A percentile compares a stretch with the other conserved stretches of the same genome.
Evolutionary conservation across 441 rosid genomes (phyloP).

Genomic region (Macaranga tanarius): DNA sequence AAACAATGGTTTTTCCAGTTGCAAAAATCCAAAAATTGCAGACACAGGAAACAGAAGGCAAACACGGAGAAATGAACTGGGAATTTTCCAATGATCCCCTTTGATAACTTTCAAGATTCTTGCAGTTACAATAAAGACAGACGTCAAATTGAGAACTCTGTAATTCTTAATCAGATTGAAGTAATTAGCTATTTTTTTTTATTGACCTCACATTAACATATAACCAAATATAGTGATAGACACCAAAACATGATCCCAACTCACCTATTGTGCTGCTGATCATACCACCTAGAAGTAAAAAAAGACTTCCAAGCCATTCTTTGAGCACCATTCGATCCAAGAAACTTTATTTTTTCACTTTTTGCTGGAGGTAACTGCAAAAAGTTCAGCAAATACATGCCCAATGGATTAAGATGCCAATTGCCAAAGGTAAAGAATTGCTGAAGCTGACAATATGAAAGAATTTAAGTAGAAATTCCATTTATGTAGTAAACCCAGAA

Average conservation of each 20-base stretch:
- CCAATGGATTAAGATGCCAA: constrained; percentile 7
- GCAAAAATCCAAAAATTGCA: neutral
- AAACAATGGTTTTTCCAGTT: neutral
- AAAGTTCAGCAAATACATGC: constrained; percentile 21
- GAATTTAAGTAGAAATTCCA: neutral
- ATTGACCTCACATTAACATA: neutral
- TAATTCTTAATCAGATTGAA: neutral
- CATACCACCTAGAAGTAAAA: constrained; percentile 44
- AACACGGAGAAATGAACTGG: neutral
- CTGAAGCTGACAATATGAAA: neutral
- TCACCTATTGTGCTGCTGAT: constrained; percentile 52
- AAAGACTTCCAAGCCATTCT: constrained; percentile 40
- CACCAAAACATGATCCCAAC: constrained; percentile 1
- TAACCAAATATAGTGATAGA: neutral
- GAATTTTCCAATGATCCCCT: neutral
- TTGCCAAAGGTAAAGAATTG: constrained; percentile 5
- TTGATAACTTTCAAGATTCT: neutral
- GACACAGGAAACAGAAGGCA: neutral
- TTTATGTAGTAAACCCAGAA: neutral
- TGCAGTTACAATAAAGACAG: neutral
- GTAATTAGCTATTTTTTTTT: neutral
- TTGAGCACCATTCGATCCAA: constrained; percentile 47
- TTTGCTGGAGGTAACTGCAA: constrained; percentile 28
- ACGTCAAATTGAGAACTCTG: neutral
- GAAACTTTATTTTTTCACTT: constrained; percentile 11